Conservation (phyloP, 177 flowering plant species). For the Vitis hybrid region DNA sequence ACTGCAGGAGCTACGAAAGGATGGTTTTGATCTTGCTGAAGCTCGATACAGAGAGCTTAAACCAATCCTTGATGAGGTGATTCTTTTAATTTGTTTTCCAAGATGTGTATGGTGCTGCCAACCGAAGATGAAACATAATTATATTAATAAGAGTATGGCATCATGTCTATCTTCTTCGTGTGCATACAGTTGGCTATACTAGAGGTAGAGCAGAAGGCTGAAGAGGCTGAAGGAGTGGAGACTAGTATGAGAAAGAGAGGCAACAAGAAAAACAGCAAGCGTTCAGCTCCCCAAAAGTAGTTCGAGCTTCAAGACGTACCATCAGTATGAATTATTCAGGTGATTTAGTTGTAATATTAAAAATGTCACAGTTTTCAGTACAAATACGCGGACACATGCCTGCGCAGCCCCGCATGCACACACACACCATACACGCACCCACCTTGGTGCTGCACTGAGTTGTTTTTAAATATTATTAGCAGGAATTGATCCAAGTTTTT, state of each 20-base stretch:
- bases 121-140: background rate
- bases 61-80: slow-evolving; percentile 95
- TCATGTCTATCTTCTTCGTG: background rate
- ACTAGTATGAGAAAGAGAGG: slow-evolving; percentile 73
- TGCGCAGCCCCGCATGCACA: too few relatives aligned
- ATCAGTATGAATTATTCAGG: too few relatives aligned
- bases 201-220: slow-evolving; percentile 95
- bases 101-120: background rate
- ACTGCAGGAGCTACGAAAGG: slow-evolving; percentile 87
- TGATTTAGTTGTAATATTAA: too few relatives aligned
- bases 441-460: too few relatives aligned
- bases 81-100: background rate
- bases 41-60: slow-evolving; percentile 85
- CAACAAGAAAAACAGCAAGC: slow-evolving; percentile 54
- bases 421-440: too few relatives aligned
- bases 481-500: too few relatives aligned
- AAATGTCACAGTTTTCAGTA: too few relatives aligned
- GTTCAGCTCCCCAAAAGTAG: slow-evolving; percentile 5
- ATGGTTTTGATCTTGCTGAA: slow-evolving; percentile 98
- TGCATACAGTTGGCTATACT: slow-evolving; percentile 66
- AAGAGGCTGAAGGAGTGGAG: slow-evolving; percentile 82
- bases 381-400: too few relatives aligned
- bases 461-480: too few relatives aligned
- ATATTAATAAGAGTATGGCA: background rate
- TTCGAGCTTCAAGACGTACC: too few relatives aligned